These are phyloP conservation scores for Coemansia interrupta DNA, from an alignment of 192 early-diverging fungal genomes.

Conservation along the genomic window DNA sequence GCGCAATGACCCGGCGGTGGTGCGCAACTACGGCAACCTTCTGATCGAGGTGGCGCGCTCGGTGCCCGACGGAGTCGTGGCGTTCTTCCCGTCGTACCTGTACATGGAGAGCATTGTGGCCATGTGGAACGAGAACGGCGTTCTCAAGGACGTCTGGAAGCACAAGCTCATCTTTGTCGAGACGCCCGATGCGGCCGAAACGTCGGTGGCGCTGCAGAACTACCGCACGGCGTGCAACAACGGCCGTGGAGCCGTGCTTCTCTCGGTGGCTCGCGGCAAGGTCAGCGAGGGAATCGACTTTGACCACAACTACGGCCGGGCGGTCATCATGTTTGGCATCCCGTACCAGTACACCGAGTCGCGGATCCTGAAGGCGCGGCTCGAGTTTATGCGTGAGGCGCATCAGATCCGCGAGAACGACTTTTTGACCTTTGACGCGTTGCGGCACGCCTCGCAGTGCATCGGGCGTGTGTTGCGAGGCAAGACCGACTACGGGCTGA, in stretches of 20 bases:
- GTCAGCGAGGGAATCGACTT: slow-evolving; percentile 99
- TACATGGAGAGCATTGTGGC: slow-evolving; percentile 99
- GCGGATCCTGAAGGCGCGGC: slow-evolving; percentile 87
- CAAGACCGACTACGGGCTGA: slow-evolving; percentile 97
- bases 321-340: slow-evolving; percentile 99
- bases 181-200: slow-evolving; percentile 97
- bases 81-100: slow-evolving; percentile 97
- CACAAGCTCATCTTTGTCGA: slow-evolving; percentile 99
- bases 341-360: slow-evolving; percentile 99
- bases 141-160: slow-evolving; percentile 91
- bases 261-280: slow-evolving; percentile 98
- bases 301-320: slow-evolving; percentile 98
- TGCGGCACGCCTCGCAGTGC: slow-evolving; percentile 99
- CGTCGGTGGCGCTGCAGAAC: slow-evolving; percentile 89
- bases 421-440: slow-evolving; percentile 97
- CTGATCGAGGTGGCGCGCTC: slow-evolving; percentile 89
- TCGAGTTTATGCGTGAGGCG: slow-evolving; percentile 93
- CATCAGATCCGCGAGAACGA: slow-evolving; percentile 96
- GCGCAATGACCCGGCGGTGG: slow-evolving; percentile 96
- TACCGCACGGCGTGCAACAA: slow-evolving; percentile 95
- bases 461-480: slow-evolving; percentile 95
- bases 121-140: slow-evolving; percentile 97
- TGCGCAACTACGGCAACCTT: slow-evolving; percentile 97
- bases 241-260: slow-evolving; percentile 93
- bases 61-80: slow-evolving; percentile 95